Evolutionary conservation across 2,329 filamentous ascomycete species (phyloP), one percentile per base, ranked within the genome.

Genomic region (Dothistroma septosporum): DNA sequence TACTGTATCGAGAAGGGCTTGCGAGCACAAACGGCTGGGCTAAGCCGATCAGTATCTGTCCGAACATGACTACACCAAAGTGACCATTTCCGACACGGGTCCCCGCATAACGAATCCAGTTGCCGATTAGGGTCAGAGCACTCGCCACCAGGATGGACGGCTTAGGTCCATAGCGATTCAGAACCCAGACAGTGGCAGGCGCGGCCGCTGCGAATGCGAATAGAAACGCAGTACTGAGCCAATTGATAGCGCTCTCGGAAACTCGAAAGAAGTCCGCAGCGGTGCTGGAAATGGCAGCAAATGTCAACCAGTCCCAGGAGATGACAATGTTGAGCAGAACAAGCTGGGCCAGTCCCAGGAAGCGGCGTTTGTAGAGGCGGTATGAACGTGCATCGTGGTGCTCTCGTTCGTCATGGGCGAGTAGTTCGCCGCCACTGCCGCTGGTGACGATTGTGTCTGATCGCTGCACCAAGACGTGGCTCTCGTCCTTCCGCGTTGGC

Each of bases 241-340:
- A 97, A 77, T 97, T 97, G 77, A 97, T 88, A 33, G 85, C 84
- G 16, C 85, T 87, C 70, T 92, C 87, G 35, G 82, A 83, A 12
- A 92, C 90, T 55, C 78, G 68, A 73, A 95, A 97, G 78, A 92
- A 96, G 24, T 80, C 68, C 0, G 92, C 86, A 1, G 91, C 83
- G 22, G 87, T 85, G 35, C 84, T 84, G 1, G 91, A 91, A 33
- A 96, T 87, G 46, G 93, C 89, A 1, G 92, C 89, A 75, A 92
- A 97, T 7, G 92, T 94, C 68, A 97, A 84, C 93, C 93, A 97
- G 84, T 95, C 91, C 93, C 93, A 97, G 71, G 90, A 95, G 47
- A 96, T 88, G 62, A 97, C 85, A 59, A 97, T 88, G 74, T 97
- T 99, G 76, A 97, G 80, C 70, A 97, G 76, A 7, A 92, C 88